Percentiles rank a stretch among this genome's conserved stretches.
These are phyloP conservation scores for Mucor irregularis DNA, from an alignment of 371 early-diverging fungal genomes.

Conservation along the genomic window DNA sequence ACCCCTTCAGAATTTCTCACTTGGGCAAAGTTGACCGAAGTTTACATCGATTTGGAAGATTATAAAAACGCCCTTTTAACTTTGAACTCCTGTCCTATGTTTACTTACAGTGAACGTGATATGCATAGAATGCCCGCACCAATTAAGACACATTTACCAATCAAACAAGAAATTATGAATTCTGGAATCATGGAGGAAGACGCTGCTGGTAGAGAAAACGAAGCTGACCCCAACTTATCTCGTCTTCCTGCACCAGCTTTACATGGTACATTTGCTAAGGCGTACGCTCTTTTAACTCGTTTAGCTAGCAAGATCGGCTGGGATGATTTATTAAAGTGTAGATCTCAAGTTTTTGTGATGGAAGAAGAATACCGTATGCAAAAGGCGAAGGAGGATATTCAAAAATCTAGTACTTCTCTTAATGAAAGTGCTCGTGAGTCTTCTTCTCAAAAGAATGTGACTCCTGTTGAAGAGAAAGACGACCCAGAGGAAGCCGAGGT, in stretches of 20 bases:
- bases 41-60: constrained; percentile 85
- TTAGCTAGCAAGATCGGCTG: constrained; percentile 88
- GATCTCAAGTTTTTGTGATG: constrained; percentile 94
- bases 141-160: constrained; percentile 76
- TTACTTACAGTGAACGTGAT: constrained; percentile 88
- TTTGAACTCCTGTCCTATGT: constrained; percentile 97
- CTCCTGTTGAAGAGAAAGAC: background rate
- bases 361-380: constrained; percentile 93
- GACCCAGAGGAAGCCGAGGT: background rate
- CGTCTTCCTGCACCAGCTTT: constrained; percentile 87
- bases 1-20: constrained; percentile 95
- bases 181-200: constrained; percentile 72
- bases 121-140: constrained; percentile 91
- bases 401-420: constrained; percentile 32
- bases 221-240: constrained; percentile 65
- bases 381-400: constrained; percentile 65
- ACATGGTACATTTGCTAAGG: constrained; percentile 88
- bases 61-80: constrained; percentile 89
- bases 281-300: constrained; percentile 79
- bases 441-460: background rate
- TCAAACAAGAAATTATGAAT: constrained; percentile 66
- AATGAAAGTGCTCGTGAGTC: constrained; percentile 1
- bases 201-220: constrained; percentile 57
- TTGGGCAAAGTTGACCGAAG: constrained; percentile 91
- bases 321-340: constrained; percentile 88